Percentiles rank a stretch among this genome's conserved stretches.
phyloP scores from a whole-genome alignment of 192 early-diverging fungal genomes.

The Backusella macrospora region DNA sequence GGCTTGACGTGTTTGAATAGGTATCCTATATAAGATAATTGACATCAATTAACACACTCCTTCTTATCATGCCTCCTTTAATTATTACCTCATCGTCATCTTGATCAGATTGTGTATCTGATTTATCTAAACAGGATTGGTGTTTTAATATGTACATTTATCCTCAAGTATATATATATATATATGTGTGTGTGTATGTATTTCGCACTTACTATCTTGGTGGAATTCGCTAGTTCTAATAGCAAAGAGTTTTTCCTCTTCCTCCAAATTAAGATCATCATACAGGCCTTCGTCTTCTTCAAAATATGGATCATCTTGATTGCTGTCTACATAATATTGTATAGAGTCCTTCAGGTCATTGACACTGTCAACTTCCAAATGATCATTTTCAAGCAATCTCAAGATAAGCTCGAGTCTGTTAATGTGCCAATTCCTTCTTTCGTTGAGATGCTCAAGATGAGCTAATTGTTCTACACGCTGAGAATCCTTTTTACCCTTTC shows the following conservation, averaged over 20 bases:
- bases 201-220: conserved; percentile 26
- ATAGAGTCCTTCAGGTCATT: conserved; percentile 85
- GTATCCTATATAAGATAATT: background rate
- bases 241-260: conserved; percentile 84
- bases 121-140: background rate
- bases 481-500: conserved; percentile 70
- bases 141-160: background rate
- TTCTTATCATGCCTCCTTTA: background rate
- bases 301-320: conserved; percentile 87
- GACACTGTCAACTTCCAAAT: conserved; percentile 83
- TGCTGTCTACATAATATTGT: conserved; percentile 89
- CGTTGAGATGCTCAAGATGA: conserved; percentile 73
- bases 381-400: conserved; percentile 91
- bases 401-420: conserved; percentile 88
- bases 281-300: conserved; percentile 93
- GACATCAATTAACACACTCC: background rate
- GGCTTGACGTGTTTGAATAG: background rate
- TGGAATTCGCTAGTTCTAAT: conserved; percentile 75
- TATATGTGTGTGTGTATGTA: no score
- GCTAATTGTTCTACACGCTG: conserved; percentile 72
- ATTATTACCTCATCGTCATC: conserved; percentile 12
- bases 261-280: conserved; percentile 90
- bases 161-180: background rate
- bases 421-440: conserved; percentile 92
- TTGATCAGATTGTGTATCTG: background rate